phyloP scores from a whole-genome alignment of 305 asterid species.

The Plantago rigida region DNA sequence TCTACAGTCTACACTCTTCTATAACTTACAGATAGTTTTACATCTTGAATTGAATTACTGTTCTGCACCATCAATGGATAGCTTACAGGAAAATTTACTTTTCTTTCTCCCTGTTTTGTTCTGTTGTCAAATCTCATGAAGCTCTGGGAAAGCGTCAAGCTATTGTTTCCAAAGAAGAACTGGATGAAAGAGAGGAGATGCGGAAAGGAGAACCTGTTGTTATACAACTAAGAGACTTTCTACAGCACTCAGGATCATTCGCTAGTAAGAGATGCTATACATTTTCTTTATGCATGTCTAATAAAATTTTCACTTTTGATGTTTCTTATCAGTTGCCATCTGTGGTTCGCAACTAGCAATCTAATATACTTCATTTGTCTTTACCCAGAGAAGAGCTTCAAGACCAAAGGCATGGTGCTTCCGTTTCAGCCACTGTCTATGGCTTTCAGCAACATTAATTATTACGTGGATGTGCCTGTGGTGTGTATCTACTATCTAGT shows the following conservation, averaged over 20 bases:
- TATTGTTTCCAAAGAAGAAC: slow-evolving; percentile 63
- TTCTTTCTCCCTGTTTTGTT: slow-evolving; percentile 12
- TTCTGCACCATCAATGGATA: slow-evolving; percentile 8
- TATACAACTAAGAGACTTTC: slow-evolving; percentile 71
- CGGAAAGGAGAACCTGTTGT: slow-evolving; percentile 60
- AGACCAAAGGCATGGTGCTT: slow-evolving; percentile 82
- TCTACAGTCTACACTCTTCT: slow-evolving; percentile 31
- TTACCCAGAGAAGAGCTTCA: slow-evolving; percentile 70
- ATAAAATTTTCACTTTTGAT: slow-evolving; percentile 3
- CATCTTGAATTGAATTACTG: slow-evolving; percentile 17
- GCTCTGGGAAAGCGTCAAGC: slow-evolving; percentile 88
- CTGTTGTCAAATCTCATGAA: slow-evolving; percentile 28
- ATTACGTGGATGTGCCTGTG: slow-evolving; percentile 84
- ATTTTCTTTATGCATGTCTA: slow-evolving; percentile 18
- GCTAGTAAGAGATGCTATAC: slow-evolving; percentile 50
- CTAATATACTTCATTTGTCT: slow-evolving; percentile 17
- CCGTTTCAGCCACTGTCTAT: slow-evolving; percentile 87
- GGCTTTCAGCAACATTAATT: slow-evolving; percentile 77
- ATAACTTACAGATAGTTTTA: slow-evolving; percentile 10
- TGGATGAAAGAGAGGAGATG: slow-evolving; percentile 48
- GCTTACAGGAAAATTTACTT: slow-evolving; percentile 16
- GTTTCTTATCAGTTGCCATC: not conserved
- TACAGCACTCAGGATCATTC: slow-evolving; percentile 82
- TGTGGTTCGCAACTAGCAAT: slow-evolving; percentile 13
- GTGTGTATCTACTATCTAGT: slow-evolving; percentile 44